Evolutionary conservation across 208 protist genomes (phyloP), one percentile per base, ranked within the genome.

Genomic region (Wallacemonas collosoma): DNA sequence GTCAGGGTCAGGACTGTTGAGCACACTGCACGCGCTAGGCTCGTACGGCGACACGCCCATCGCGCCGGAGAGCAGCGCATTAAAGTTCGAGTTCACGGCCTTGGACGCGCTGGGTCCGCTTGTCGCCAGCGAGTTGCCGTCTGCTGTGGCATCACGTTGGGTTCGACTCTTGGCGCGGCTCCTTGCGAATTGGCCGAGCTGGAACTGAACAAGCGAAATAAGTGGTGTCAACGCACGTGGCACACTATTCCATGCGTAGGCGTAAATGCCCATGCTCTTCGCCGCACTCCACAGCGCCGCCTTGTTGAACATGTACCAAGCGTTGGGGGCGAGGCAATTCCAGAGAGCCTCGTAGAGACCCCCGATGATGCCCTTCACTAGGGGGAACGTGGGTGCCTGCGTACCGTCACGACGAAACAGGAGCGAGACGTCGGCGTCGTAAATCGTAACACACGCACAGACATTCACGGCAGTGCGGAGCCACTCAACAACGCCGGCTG

Each of bases 271-370:
- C 61, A 77, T 57, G 38, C 53, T 68, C 54, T 83, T 76, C 47
- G 68, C n/a, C 9, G 61, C 68, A 26, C 78, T 81, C 51, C 76
- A 40, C 39, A 87, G 68, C 12, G 82, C 71, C 4, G 57, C 55
- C 39, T 44, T 45, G 12, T 71, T 74, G 44, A 87, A 87, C 48
- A 78, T 65, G 11, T 50, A 35, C 82, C 82, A 87, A 36, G 76
- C 73, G 44, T 83, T 56, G 17, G 48, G 9, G 35, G 82, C 80
- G 2, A 76, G 75, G 11, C 7, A 69, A n/a, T 58, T 45, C 51
- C 45, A 69, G 48, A 82, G 60, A 12, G 66, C 3, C 68, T 77
- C 57, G 12, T 77, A 48, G 55, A 80, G 54, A n/a, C 4, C 40
- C 2, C 68, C 76, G 65, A 81, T 51, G 3, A 62, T 6, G 2